Percentiles rank a stretch among this genome's conserved stretches.
phyloP scores from a whole-genome alignment of 2,329 filamentous ascomycete genomes.

The Pyrenochaeta sp. region DNA sequence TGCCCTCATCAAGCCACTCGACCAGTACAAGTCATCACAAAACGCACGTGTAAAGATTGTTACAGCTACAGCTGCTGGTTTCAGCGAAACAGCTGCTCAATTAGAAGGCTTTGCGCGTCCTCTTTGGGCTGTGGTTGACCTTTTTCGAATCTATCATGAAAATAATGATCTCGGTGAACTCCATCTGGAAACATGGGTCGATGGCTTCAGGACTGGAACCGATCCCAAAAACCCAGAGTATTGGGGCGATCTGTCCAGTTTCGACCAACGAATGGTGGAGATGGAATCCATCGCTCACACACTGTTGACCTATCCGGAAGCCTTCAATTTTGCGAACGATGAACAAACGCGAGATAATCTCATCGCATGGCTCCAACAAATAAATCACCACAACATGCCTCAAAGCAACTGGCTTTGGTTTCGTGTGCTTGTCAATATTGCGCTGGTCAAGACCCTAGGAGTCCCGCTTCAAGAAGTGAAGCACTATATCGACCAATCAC shows the following conservation, averaged over 20 bases:
- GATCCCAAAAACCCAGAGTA: constrained; percentile 43
- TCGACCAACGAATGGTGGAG: constrained; percentile 61
- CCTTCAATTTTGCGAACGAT: constrained; percentile 35
- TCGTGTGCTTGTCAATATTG: constrained; percentile 56
- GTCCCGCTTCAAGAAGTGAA: constrained; percentile 41
- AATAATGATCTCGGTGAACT: too few species aligned
- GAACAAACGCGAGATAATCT: constrained; percentile 41
- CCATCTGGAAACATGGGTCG: constrained; percentile 14
- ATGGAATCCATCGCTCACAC: constrained; percentile 57
- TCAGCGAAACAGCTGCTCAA: constrained; percentile 27
- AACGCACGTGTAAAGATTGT: constrained; percentile 23
- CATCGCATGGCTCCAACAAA: constrained; percentile 47
- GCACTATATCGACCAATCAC: constrained; percentile 46
- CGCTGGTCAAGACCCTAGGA: constrained; percentile 48
- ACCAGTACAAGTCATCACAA: constrained; percentile 18
- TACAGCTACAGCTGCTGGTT: constrained; percentile 21
- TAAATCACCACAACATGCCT: constrained; percentile 54
- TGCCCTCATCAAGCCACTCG: constrained; percentile 16
- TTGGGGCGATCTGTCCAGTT: constrained; percentile 53
- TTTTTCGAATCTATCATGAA: constrained; percentile 3
- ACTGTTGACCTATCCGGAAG: constrained; percentile 48
- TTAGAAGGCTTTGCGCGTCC: constrained; percentile 28
- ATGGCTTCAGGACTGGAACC: constrained; percentile 22
- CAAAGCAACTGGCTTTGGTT: constrained; percentile 61
- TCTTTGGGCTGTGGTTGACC: constrained; percentile 19